phyloP scores from a whole-genome alignment of 2,329 filamentous ascomycete genomes.

The Malbranchea zuffiana region DNA sequence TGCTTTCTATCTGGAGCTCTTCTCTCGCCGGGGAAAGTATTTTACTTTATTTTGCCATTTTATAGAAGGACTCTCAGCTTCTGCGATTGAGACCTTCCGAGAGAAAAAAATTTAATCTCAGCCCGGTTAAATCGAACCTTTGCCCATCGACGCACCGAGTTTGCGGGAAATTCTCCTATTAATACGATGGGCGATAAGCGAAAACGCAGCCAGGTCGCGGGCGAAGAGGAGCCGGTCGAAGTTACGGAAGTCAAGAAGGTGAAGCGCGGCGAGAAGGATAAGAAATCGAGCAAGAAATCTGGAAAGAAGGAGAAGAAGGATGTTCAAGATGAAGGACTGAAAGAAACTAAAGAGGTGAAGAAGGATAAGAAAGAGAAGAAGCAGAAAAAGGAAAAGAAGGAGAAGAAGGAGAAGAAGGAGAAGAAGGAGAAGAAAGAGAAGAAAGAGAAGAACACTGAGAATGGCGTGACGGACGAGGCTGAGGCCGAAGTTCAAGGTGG shows the following conservation, averaged over 20 bases:
- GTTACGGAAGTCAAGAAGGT: constrained; percentile 11
- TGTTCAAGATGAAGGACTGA: background rate
- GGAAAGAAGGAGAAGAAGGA: constrained; percentile 14
- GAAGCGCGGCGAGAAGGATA: constrained; percentile 11
- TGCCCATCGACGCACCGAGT: no score
- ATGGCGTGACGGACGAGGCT: background rate
- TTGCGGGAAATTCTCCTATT: no score
- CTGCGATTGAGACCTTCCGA: no score
- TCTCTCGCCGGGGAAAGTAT: no score
- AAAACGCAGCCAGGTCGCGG: constrained; percentile 12
- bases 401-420: constrained; percentile 11
- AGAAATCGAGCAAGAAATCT: constrained; percentile 8
- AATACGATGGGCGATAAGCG: constrained; percentile 20
- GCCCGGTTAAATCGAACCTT: no score
- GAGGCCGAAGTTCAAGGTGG: no score
- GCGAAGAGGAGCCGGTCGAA: constrained; percentile 12
- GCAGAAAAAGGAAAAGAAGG: constrained; percentile 9
- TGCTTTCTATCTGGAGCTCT: no score
- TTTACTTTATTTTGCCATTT: no score
- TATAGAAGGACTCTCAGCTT: no score
- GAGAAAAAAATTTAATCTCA: no score
- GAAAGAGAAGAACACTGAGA: constrained; percentile 9
- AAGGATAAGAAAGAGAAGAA: background rate
- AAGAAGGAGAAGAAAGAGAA: constrained; percentile 13
- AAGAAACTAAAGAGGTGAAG: constrained; percentile 10